Evolutionary conservation across 805 yeast genomes (phyloP), one percentile per base, ranked within the genome.

Genomic region (Yamadazyma insecticola): DNA sequence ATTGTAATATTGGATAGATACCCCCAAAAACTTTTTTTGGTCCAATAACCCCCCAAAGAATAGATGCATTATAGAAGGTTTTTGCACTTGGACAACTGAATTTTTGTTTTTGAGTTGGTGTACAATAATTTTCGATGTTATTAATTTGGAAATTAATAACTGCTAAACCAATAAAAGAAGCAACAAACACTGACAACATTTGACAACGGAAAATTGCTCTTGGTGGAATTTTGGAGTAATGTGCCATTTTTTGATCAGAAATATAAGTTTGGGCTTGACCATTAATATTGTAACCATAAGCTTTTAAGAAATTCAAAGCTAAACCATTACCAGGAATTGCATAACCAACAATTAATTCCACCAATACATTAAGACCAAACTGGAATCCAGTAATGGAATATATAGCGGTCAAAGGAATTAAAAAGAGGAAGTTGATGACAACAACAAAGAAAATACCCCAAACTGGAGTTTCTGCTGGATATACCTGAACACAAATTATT

Each of bases 41-140:
- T 1, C 85, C 85, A 39, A 78, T 66, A 50, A 53, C 66, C 28
- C 83, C 85, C 83, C 83, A 79, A 27, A 74, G 51, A 13, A 78
- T 62, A 1, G 81, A 67, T 2, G 82, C 72, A 15, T 68, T 59
- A 54, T 59, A 76, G 45, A 68, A 72, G 2, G 44, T 36, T 5
- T 30, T 41, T 6, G 53, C 36, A 15, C 28, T 25, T 11, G 57
- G 55, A 32, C 57, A 52, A 9, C 67, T 60, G 47, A 74, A 75
- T 26, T 58, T 59, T 26, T 66, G 22, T 3, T 11, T 12, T 19
- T 33, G 33, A 5, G 21, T 26, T 12, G 25, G 28, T 6, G 28
- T 16, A 29, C 45, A 41, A 17, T 29, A 28, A n/a, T 26, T 39
- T 8, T 33, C 22, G 20, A 38, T 22, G 14, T 30, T 22, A 61